Base-by-base conservation (phyloP, 768 basidiomycete genomes). In the Holtermanniella nyarrowii region DNA sequence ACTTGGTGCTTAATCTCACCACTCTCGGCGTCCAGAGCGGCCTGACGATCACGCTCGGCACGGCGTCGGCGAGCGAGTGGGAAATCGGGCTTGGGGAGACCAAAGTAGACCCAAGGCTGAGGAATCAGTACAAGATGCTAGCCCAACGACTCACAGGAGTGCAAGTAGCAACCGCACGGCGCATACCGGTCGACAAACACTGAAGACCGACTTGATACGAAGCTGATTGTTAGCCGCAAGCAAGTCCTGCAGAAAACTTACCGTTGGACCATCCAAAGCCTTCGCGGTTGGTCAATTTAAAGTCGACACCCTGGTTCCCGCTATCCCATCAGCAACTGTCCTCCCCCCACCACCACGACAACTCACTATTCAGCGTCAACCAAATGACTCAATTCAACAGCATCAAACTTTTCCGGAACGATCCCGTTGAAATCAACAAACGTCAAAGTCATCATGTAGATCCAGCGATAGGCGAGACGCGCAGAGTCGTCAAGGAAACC, bases 221-320 rank as follows among this genome's bases (percentile, higher is more conserved):
- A 59, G 91, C 87, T 89, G 61, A 40, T 53, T 46, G 49, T 24
- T 23, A 5, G 24, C 20, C 0, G 1, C 26, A 11, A 16, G 49
- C 23, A 22, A 0, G 22, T 5, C 4, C 26, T 14, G 41, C 1
- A 11, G 27, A 37, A 24, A 11, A 74, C 82, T 54, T 62, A 88
- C 88, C 78, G 56, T 93, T 93, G 86, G 90, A 95, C 93, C 90
- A 96, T 7, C 93, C 93, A 67, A 97, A 99, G 49, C 93, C 93
- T 73, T 97, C 93, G 13, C 90, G 80, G 46, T 91, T 91, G 42
- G 96, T 86, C 79, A 91, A 83, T 75, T 91, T 88, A 76, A 99
- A 99, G 75, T 99, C 93, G 60, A 93, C 78, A 45, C 93, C 93
- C 59, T 74, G 72, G 56, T 68, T 68, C 11, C 62, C 62, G 52